A percentile compares a stretch with the other conserved stretches of the same genome.
phyloP scores from a whole-genome alignment of 2,329 filamentous ascomycete genomes.

The Xylariaceae sp. region DNA sequence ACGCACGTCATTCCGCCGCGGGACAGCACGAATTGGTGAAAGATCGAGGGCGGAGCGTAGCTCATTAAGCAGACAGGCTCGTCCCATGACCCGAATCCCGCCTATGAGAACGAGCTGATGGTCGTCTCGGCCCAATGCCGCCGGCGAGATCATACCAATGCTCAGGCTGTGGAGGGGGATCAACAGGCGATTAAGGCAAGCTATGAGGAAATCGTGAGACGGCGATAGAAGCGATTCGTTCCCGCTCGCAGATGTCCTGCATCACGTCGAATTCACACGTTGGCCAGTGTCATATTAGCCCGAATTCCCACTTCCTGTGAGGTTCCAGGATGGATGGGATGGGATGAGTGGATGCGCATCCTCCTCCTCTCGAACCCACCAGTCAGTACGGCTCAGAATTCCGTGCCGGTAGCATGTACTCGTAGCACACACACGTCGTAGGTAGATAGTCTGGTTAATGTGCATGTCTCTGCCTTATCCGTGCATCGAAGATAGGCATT shows the following conservation, averaged over 20 bases:
- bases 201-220: conserved; percentile 11
- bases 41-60: conserved; percentile 18
- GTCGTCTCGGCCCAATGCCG: conserved; percentile 8
- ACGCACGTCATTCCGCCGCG: conserved; percentile 26
- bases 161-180: conserved; percentile 10
- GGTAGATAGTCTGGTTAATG: not conserved
- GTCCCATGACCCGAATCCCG: conserved; percentile 4
- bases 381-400: conserved; percentile 8
- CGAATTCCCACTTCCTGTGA: conserved; percentile 18
- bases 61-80: conserved; percentile 10
- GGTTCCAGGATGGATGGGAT: not conserved
- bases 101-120: not conserved
- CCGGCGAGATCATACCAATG: not conserved
- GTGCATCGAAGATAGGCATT: not conserved
- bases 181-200: conserved; percentile 4
- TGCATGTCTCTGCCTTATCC: not conserved
- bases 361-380: conserved; percentile 13
- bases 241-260: conserved; percentile 19
- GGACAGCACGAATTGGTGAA: conserved; percentile 17
- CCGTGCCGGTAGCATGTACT: too few species aligned
- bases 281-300: conserved; percentile 27
- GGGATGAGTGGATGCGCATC: conserved; percentile 17
- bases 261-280: conserved; percentile 29
- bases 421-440: not conserved
- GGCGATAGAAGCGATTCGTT: conserved; percentile 21